These are phyloP conservation scores for Rhodotorula babjevae DNA, from an alignment of 768 basidiomycete genomes.

Conservation along the genomic window DNA sequence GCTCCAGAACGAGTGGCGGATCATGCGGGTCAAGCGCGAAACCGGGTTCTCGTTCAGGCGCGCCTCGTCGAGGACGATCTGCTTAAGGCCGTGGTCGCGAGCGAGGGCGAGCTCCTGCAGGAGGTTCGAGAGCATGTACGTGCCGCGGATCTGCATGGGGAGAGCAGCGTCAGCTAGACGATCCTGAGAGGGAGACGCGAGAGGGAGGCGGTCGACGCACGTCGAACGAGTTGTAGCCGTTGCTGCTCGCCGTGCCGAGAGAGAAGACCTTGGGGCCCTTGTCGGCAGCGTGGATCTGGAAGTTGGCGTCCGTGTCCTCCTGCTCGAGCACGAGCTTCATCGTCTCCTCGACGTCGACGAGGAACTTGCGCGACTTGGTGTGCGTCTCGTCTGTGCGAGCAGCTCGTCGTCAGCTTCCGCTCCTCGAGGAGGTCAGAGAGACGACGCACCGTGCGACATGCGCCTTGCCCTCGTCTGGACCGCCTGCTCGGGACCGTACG, in stretches of 20 bases:
- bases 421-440: not conserved
- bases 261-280: constrained; percentile 95
- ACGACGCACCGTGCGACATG: constrained; percentile 34
- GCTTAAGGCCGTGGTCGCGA: constrained; percentile 86
- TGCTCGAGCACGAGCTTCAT: constrained; percentile 93
- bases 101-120: constrained; percentile 98
- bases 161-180: no score
- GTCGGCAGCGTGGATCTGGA: constrained; percentile 90
- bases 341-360: constrained; percentile 97
- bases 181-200: not conserved
- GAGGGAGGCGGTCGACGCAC: constrained; percentile 56
- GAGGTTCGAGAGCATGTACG: constrained; percentile 98
- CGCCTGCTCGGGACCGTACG: constrained; percentile 9
- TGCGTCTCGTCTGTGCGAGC: constrained; percentile 58
- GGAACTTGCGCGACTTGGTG: constrained; percentile 74
- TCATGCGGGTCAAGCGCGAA: constrained; percentile 88
- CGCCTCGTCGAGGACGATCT: constrained; percentile 98
- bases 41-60: constrained; percentile 96
- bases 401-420: not conserved
- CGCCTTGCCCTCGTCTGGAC: constrained; percentile 13
- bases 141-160: constrained; percentile 60
- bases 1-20: constrained; percentile 87
- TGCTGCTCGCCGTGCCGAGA: constrained; percentile 91
- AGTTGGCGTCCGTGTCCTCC: constrained; percentile 87
- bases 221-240: constrained; percentile 96